Evolutionary conservation across 257 asterid species (phyloP).

Genomic region (Pogostemon cablin): DNA sequence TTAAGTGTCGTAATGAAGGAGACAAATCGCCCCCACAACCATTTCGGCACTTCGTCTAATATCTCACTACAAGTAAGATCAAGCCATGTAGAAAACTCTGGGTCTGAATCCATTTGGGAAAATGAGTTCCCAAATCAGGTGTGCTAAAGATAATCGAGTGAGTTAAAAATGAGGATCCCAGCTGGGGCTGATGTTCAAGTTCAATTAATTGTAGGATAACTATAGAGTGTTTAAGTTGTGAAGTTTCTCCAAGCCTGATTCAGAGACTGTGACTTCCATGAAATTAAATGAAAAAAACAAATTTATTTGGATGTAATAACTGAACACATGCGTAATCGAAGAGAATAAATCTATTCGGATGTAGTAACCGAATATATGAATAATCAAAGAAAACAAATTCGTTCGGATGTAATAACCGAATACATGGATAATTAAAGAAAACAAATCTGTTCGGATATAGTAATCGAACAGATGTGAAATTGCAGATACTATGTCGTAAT

Average conservation of each 20-base stretch:
- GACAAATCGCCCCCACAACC: constrained; percentile 40
- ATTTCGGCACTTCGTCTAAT: constrained; percentile 40
- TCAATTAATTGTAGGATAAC: no score
- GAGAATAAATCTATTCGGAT: no score
- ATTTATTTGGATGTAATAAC: no score
- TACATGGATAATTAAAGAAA: no score
- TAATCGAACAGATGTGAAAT: no score
- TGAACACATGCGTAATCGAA: no score
- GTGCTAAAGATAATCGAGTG: constrained; percentile 13
- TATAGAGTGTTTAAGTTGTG: constrained; percentile 19
- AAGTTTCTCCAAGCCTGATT: constrained; percentile 16
- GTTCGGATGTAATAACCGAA: no score
- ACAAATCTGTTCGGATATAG: no score
- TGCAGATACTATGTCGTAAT: no score
- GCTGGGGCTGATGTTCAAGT: constrained; percentile 22
- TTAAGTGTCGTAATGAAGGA: constrained; percentile 1
- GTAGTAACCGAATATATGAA: no score
- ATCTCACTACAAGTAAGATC: constrained; percentile 38
- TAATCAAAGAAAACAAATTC: no score
- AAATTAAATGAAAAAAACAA: constrained; percentile 28
- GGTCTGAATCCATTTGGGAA: constrained; percentile 48
- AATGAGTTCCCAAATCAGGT: constrained; percentile 34
- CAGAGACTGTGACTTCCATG: constrained; percentile 4
- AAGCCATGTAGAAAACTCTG: constrained; percentile 19
- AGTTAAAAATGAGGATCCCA: constrained; percentile 18